A percentile compares a stretch with the other conserved stretches of the same genome.
Evolutionary conservation across 2,329 filamentous ascomycete species (phyloP).

Genomic region (Epichloe aotearoae): DNA sequence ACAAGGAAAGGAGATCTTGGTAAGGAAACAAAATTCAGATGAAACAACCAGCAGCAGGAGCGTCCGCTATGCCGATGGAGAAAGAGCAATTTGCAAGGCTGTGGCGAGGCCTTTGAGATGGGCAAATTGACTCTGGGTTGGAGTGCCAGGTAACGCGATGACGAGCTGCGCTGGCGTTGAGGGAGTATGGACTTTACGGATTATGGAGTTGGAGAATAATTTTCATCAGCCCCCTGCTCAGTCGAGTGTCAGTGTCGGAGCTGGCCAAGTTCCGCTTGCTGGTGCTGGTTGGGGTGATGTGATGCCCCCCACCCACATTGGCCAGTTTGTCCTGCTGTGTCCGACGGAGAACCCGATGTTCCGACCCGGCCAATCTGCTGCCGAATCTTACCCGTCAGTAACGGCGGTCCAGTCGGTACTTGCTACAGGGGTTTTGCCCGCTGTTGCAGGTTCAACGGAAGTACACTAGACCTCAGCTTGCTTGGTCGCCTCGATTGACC

Average conservation of each 20-base stretch:
- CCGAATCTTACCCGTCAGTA: not conserved
- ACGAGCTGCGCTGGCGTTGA: conserved; percentile 16
- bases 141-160: conserved; percentile 18
- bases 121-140: conserved; percentile 13
- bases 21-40: not conserved
- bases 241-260: not conserved
- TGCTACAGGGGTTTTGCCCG: too few relatives aligned
- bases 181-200: not conserved
- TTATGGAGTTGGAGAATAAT: conserved; percentile 19
- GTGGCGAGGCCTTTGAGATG: conserved; percentile 10
- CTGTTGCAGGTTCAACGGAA: too few relatives aligned
- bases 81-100: conserved; percentile 11
- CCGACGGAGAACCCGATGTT: not conserved
- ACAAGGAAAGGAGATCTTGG: not conserved
- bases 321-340: not conserved
- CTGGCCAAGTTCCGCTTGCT: conserved; percentile 1
- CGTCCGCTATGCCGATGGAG: conserved; percentile 1
- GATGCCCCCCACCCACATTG: not conserved
- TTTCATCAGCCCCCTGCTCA: conserved; percentile 16
- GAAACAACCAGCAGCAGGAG: not conserved
- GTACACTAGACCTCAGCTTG: too few relatives aligned
- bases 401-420: too few relatives aligned
- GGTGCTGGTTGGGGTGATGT: not conserved
- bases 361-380: not conserved
- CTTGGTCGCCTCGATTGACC: too few relatives aligned